These are phyloP conservation scores for Rutstroemia sydowiana DNA, from an alignment of 2,329 filamentous ascomycete species.

Conservation along the genomic window DNA sequence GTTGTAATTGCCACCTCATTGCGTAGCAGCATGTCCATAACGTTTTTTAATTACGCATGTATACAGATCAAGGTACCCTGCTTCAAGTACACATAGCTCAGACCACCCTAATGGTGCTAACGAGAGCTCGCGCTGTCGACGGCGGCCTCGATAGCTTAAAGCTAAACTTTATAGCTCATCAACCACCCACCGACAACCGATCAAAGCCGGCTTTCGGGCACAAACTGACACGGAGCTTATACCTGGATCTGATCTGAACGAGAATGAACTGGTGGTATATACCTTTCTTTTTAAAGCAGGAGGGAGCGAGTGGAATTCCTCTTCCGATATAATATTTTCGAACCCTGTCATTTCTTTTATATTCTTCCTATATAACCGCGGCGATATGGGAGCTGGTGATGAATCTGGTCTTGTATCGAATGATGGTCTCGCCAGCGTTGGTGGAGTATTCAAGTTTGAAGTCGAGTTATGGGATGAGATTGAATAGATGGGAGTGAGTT, in stretches of 20 bases:
- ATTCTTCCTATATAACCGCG: slow-evolving; percentile 24
- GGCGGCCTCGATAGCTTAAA: neutral
- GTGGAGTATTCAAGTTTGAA: slow-evolving; percentile 17
- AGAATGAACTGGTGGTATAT: slow-evolving; percentile 23
- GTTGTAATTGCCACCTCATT: slow-evolving; percentile 1
- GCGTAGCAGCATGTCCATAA: slow-evolving; percentile 11
- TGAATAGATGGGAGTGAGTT: slow-evolving; percentile 16
- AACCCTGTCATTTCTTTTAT: slow-evolving; percentile 26
- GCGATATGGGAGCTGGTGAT: slow-evolving; percentile 14
- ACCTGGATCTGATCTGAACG: neutral
- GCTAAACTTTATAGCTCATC: slow-evolving; percentile 5
- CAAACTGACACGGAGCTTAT: neutral
- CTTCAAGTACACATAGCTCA: neutral
- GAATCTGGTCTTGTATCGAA: slow-evolving; percentile 22
- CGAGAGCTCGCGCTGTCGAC: neutral
- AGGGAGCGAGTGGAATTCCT: slow-evolving; percentile 44
- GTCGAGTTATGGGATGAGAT: slow-evolving; percentile 14
- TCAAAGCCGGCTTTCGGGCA: neutral
- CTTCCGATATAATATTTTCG: slow-evolving; percentile 29
- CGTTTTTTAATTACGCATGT: slow-evolving; percentile 8
- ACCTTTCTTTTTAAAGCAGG: slow-evolving; percentile 46
- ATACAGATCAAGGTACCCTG: slow-evolving; percentile 1
- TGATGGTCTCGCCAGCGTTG: slow-evolving; percentile 22
- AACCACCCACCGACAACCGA: neutral
- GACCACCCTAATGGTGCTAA: slow-evolving; percentile 4